Evolutionary conservation across 1,139 yeast species (phyloP), one percentile per base, ranked within the genome.

Genomic region (Meyerozyma elateridarum): DNA sequence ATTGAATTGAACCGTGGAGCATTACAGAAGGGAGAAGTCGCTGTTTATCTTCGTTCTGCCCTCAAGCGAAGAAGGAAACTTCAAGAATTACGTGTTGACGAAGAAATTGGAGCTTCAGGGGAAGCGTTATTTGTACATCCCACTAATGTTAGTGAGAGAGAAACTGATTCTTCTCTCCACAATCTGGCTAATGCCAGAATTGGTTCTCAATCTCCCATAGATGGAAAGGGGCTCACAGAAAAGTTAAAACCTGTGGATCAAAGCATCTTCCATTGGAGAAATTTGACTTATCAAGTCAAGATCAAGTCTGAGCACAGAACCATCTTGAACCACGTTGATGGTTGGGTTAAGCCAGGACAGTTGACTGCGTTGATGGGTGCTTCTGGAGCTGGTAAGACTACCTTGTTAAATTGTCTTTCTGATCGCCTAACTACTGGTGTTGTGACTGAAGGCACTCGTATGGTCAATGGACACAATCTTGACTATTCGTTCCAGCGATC

Each of bases 371-470:
- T 78, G 27, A 76, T 78, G 82, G 85, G 85, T 41, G 80, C 73
- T 40, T 76, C 83, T 17, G 84, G 84, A 48, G 83, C 83, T 29
- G 84, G 84, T 50, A 77, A 77, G 52, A 78, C 85, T 1, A 78
- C 84, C 6, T 58, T 78, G 38, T 61, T 78, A 39, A 76, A 76
- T 45, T 70, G 70, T 30, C 61, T 78, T 37, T 76, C 84, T 11
- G 79, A 75, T 46, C 63, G 84, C 52, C 65, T 72, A 39, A 64
- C 67, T 32, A 65, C 71, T 53, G 85, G 84, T 44, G 73, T 70
- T 25, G 66, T 78, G 29, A 72, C 82, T 29, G n/a, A n/a, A n/a
- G 84, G 85, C 46, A 79, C 75, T 35, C 72, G 76, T 74, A 56
- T 76, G 35, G 81, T 78, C 15, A 76, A 77, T 45, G 83, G 82